Evolutionary conservation across 2,329 filamentous ascomycete species (phyloP).

Genomic region (Cladosporium velox): DNA sequence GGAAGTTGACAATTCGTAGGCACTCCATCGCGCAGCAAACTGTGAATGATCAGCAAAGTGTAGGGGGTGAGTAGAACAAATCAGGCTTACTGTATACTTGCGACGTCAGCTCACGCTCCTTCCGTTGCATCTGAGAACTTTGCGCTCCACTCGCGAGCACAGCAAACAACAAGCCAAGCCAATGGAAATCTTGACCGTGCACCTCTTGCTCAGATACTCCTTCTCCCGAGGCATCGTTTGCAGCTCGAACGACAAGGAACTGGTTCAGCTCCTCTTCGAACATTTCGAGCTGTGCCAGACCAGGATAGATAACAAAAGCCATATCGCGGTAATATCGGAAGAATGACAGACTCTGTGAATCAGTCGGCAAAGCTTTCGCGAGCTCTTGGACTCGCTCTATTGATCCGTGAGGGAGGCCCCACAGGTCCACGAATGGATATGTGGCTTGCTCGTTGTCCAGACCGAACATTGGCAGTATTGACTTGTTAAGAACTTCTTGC

Average conservation of each 20-base stretch:
- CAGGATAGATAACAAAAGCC: conserved; percentile 62
- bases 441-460: conserved; percentile 66
- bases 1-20: conserved; percentile 63
- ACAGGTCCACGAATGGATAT: conserved; percentile 66
- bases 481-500: conserved; percentile 60
- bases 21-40: conserved; percentile 67
- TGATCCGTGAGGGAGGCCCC: conserved; percentile 61
- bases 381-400: conserved; percentile 59
- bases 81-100: conserved; percentile 58
- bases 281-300: conserved; percentile 56
- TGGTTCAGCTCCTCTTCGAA: conserved; percentile 58
- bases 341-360: conserved; percentile 59
- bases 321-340: conserved; percentile 61
- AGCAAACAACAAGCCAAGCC: conserved; percentile 62
- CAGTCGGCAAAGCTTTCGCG: conserved; percentile 59
- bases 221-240: conserved; percentile 42
- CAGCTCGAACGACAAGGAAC: conserved; percentile 55
- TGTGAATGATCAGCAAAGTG: conserved; percentile 37
- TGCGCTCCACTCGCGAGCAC: conserved; percentile 65
- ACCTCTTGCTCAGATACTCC: conserved; percentile 57
- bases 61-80: neutral
- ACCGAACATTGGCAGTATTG: conserved; percentile 63
- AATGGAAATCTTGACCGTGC: conserved; percentile 60
- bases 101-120: conserved; percentile 63
- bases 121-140: conserved; percentile 58